Base-by-base conservation (phyloP, 2,329 filamentous ascomycete species). In the Diaporthe helianthi region DNA sequence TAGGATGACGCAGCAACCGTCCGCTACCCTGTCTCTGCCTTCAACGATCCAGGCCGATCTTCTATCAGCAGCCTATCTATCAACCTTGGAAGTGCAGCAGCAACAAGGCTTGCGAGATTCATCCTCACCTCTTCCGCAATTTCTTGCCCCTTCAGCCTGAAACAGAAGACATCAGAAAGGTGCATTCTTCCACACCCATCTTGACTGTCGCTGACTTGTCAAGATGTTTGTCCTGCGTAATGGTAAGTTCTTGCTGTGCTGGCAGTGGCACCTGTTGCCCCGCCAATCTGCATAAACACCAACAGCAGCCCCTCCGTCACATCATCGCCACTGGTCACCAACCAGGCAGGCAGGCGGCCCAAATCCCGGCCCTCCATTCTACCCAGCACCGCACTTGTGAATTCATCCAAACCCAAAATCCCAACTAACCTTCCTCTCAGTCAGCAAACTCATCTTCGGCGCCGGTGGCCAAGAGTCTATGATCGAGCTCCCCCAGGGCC, bases 361-460 rank as follows among this genome's bases (percentile, higher is more conserved):
- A 19, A 38, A n/a, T 22, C 24, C 17, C 38, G 5, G 15, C 24
- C 47, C 17, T 31, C 63, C 51, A 8, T 38, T 13, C n/a, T 71
- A 17, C 8, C 47, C 46, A 66, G 33, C 47, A 41, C 53, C 41
- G 15, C 44, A 44, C 60, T 33, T n/a, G 7, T 24, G 17, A 12
- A 38, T 38, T 5, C 29, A 4, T 15, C 36, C 36, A 31, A 15
- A 1, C 54, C 38, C 15, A n/a, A n/a, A n/a, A n/a, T 22, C 29
- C 26, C 46, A 41, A 44, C 71, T 73, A 38, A 74, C 53, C 33
- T 54, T 58, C 64, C 36, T 58, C 44, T 38, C 77, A 97, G 93
- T 97, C 75, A 92, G 93, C 82, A 98, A 97, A 82, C 90, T 96
- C 77, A 90, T 98, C 78, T 98, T 98, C 79, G 94, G 97, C 78